phyloP scores from a whole-genome alignment of 2,329 filamentous ascomycete genomes.

The Alternaria sp. region DNA sequence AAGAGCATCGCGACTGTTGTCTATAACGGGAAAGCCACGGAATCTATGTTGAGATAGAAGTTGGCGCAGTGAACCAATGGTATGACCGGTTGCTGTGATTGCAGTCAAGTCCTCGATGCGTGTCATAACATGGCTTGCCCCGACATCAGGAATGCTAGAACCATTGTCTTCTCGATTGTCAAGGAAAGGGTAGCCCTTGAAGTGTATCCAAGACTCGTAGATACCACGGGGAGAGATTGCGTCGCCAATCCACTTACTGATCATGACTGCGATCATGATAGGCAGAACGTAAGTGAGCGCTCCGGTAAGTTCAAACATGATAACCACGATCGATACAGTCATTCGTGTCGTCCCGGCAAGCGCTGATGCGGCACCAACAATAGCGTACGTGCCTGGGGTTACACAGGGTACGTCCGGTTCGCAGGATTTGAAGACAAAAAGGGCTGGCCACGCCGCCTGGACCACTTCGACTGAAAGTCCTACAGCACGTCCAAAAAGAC shows the following conservation, averaged over 20 bases:
- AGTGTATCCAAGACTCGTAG: constrained; percentile 97
- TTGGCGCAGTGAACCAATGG: constrained; percentile 75
- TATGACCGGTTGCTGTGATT: constrained; percentile 86
- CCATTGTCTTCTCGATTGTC: constrained; percentile 80
- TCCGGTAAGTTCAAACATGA: constrained; percentile 98
- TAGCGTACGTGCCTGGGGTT: constrained; percentile 94
- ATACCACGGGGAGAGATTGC: constrained; percentile 92
- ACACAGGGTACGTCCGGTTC: constrained; percentile 87
- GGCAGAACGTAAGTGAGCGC: constrained; percentile 95
- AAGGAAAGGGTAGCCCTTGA: constrained; percentile 94
- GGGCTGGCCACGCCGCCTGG: constrained; percentile 79
- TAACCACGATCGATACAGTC: constrained; percentile 98
- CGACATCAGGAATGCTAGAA: constrained; percentile 77
- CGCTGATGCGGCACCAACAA: constrained; percentile 94
- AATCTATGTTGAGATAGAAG: constrained; percentile 78
- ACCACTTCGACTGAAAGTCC: constrained; percentile 90
- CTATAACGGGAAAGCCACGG: constrained; percentile 91
- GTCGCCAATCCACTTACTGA: constrained; percentile 97
- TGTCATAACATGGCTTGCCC: constrained; percentile 91
- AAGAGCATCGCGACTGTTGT: constrained; percentile 76
- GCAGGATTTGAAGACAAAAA: constrained; percentile 80
- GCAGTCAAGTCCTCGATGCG: constrained; percentile 88
- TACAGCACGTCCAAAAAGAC: constrained; percentile 85
- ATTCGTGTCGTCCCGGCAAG: constrained; percentile 92
- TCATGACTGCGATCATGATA: constrained; percentile 99